phyloP scores from a whole-genome alignment of 1,284 basidiomycete species.

The Sporisorium iseilematis-ciliati region DNA sequence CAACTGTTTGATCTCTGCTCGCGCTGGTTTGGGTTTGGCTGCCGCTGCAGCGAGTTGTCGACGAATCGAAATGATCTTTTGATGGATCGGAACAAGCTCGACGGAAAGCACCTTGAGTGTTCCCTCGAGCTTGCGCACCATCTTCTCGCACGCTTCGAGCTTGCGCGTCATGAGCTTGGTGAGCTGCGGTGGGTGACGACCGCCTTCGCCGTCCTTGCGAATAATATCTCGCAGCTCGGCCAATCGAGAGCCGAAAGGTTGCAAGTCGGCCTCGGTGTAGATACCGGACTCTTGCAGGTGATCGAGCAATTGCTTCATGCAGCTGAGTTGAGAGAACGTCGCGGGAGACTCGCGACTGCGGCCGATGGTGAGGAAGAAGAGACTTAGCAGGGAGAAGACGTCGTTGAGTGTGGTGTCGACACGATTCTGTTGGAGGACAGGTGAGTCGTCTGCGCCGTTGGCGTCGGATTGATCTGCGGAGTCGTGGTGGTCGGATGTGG shows the following conservation, averaged over 20 bases:
- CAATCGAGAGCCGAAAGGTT: conserved; percentile 64
- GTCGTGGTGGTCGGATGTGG: conserved; percentile 45
- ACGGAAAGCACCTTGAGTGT: conserved; percentile 68
- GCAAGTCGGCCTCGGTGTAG: conserved; percentile 68
- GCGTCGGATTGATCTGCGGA: conserved; percentile 17
- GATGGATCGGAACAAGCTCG: conserved; percentile 69
- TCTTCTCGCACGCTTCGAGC: conserved; percentile 81
- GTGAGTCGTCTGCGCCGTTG: conserved; percentile 42
- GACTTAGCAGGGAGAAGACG: conserved; percentile 67
- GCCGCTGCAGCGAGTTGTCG: conserved; percentile 89
- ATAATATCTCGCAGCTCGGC: conserved; percentile 66
- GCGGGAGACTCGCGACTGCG: conserved; percentile 67
- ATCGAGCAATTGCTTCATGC: conserved; percentile 69
- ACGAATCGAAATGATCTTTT: conserved; percentile 86
- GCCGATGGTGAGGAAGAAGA: conserved; percentile 69
- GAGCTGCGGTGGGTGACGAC: conserved; percentile 86
- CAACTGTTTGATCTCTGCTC: conserved; percentile 87
- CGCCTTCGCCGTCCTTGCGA: conserved; percentile 73
- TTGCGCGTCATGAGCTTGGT: conserved; percentile 91
- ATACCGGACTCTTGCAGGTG: conserved; percentile 67
- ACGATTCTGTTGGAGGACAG: conserved; percentile 58
- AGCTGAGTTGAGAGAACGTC: conserved; percentile 66
- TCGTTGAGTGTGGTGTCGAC: conserved; percentile 69
- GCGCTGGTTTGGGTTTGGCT: conserved; percentile 84
- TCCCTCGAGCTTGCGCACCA: conserved; percentile 61